Conservation (phyloP, 805 yeast species). For the Lachancea fermentati region DNA sequence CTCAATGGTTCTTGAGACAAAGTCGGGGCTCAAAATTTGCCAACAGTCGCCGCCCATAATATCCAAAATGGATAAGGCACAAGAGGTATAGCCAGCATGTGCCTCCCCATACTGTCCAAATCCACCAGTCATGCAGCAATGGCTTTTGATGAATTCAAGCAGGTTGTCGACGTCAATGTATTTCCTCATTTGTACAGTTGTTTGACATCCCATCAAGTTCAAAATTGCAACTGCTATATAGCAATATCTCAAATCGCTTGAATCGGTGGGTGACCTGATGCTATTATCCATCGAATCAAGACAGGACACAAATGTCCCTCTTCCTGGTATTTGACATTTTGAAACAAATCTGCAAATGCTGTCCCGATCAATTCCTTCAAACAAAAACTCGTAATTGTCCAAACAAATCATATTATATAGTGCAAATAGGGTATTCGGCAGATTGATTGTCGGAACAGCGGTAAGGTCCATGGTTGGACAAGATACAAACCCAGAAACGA, state of each 20-base stretch:
- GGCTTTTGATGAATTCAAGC: slow-evolving; percentile 33
- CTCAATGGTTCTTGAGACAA: slow-evolving; percentile 39
- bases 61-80: slow-evolving; percentile 58
- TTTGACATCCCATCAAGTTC: slow-evolving; percentile 37
- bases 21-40: slow-evolving; percentile 5
- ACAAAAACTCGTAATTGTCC: slow-evolving; percentile 40
- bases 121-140: slow-evolving; percentile 61
- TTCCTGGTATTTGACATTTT: slow-evolving; percentile 50
- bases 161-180: slow-evolving; percentile 43
- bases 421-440: slow-evolving; percentile 76
- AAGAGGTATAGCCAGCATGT: slow-evolving; percentile 84
- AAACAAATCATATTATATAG: slow-evolving; percentile 46
- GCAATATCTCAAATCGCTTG: slow-evolving; percentile 65
- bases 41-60: slow-evolving; percentile 6
- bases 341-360: slow-evolving; percentile 50
- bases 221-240: slow-evolving; percentile 68
- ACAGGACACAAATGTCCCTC: slow-evolving; percentile 53
- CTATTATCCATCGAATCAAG: slow-evolving; percentile 28
- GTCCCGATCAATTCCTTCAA: slow-evolving; percentile 33
- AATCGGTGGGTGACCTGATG: slow-evolving; percentile 41
- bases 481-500: slow-evolving; percentile 27
- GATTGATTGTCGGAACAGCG: slow-evolving; percentile 40
- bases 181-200: slow-evolving; percentile 15
- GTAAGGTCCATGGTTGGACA: slow-evolving; percentile 14
- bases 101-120: slow-evolving; percentile 59